Evolutionary conservation across 129 eudicot genomes (phyloP).

Genomic region (Centaurea solstitialis): DNA sequence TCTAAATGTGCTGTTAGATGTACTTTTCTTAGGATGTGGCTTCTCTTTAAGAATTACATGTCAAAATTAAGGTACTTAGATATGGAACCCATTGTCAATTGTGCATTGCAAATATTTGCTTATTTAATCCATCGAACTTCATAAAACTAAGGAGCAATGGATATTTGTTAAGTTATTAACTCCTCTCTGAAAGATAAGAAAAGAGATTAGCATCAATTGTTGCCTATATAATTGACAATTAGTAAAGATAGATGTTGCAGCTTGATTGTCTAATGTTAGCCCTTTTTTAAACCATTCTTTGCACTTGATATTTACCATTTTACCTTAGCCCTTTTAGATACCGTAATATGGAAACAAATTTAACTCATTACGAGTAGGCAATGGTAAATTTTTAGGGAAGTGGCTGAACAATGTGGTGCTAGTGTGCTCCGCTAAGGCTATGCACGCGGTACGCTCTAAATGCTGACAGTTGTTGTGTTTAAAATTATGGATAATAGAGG

Average conservation of each 20-base stretch:
- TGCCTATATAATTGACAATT: not conserved
- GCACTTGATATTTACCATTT: not conserved
- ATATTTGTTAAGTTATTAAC: not conserved
- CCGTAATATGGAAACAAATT: not conserved
- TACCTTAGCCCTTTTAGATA: not conserved
- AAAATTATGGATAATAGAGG: not conserved
- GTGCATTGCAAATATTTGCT: constrained; percentile 14
- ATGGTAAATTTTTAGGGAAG: not conserved
- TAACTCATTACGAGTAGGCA: not conserved
- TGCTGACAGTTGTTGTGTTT: not conserved
- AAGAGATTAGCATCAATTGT: not conserved
- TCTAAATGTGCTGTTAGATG: not conserved
- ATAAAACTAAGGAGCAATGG: not conserved
- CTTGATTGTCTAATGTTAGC: not conserved
- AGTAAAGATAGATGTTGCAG: not conserved
- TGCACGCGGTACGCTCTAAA: not conserved
- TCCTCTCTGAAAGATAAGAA: not conserved
- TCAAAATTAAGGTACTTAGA: not conserved
- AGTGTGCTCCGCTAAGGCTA: not conserved
- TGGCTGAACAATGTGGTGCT: not conserved
- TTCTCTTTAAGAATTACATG: not conserved
- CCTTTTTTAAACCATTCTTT: not conserved
- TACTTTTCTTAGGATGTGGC: not conserved
- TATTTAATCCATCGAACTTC: not conserved
- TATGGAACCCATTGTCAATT: not conserved